Percentiles rank a stretch among this genome's conserved stretches.
phyloP scores from a whole-genome alignment of 2,329 filamentous ascomycete species.

The Hypomyces perniciosus region DNA sequence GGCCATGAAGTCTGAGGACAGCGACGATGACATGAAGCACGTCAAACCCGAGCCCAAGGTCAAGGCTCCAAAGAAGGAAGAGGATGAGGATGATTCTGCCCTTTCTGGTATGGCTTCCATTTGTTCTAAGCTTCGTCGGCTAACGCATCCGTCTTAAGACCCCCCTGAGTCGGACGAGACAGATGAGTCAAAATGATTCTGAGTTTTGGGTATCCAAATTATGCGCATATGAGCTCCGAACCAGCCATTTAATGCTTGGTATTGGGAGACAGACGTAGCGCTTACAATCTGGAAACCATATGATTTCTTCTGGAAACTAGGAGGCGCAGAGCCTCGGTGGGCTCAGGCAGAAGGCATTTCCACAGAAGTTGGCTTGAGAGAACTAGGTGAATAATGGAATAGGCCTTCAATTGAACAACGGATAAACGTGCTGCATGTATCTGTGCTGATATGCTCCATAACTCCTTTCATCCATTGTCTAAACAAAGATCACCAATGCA shows the following conservation, averaged over 20 bases:
- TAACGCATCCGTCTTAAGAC: neutral
- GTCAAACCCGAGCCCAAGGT: constrained; percentile 11
- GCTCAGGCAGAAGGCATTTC: too few relatives aligned
- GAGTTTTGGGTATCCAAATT: neutral
- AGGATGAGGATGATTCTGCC: constrained; percentile 20
- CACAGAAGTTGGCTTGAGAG: neutral
- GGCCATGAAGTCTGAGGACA: constrained; percentile 21
- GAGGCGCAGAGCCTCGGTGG: too few relatives aligned
- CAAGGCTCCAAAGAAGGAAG: constrained; percentile 14
- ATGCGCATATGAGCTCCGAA: neutral
- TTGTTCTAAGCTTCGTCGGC: too few relatives aligned
- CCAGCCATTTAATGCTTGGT: neutral
- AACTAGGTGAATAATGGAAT: neutral
- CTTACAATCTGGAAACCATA: constrained; percentile 1
- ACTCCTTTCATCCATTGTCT: too few relatives aligned
- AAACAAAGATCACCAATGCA: too few relatives aligned
- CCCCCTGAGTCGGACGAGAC: constrained; percentile 2
- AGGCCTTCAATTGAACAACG: neutral
- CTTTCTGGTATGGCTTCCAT: constrained; percentile 20
- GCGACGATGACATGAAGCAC: constrained; percentile 16
- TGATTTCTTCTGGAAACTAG: neutral
- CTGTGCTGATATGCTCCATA: too few relatives aligned
- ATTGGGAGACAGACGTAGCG: neutral
- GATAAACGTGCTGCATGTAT: too few relatives aligned
- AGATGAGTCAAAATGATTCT: neutral